Evolutionary conservation across 495 filamentous ascomycete genomes (phyloP).

Genomic region (Collariella sp.): DNA sequence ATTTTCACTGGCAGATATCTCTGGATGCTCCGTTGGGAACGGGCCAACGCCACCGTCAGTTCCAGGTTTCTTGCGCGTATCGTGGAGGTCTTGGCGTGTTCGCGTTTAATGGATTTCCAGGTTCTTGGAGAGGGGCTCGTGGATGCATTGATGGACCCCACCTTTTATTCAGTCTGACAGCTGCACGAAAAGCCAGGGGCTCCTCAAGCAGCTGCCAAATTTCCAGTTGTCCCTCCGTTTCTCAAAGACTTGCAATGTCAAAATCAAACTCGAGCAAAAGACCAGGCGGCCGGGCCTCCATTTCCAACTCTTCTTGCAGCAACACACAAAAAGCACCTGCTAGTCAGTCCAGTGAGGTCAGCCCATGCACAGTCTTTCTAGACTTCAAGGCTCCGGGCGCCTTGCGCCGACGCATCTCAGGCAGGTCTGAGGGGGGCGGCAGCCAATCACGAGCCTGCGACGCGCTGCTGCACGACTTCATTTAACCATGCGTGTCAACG

Average conservation of each 20-base stretch:
- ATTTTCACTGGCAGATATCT: too few relatives aligned
- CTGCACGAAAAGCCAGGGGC: background rate
- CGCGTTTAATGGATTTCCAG: constrained; percentile 27
- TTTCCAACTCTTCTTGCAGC: background rate
- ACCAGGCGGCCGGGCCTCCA: background rate
- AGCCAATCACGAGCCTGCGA: constrained; percentile 26
- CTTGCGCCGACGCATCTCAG: constrained; percentile 17
- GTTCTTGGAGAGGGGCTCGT: background rate
- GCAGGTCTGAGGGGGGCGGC: constrained; percentile 10
- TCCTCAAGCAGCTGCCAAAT: background rate
- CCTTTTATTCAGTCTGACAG: too few relatives aligned
- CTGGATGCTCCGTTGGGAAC: too few relatives aligned
- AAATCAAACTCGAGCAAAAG: background rate
- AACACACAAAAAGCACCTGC: background rate
- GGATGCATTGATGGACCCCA: background rate
- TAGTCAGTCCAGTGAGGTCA: constrained; percentile 17
- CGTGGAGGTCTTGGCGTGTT: constrained; percentile 22
- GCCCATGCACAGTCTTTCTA: constrained; percentile 10
- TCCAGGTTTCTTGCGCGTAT: constrained; percentile 28
- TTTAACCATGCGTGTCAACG: constrained; percentile 29
- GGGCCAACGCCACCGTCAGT: constrained; percentile 6
- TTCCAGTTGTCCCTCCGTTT: too few relatives aligned
- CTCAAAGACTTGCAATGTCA: too few relatives aligned
- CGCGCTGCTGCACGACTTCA: constrained; percentile 27
- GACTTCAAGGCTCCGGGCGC: constrained; percentile 11